These are phyloP conservation scores for Pythium dissotocum DNA, from an alignment of 352 stramenopile genomes.

Conservation along the genomic window DNA sequence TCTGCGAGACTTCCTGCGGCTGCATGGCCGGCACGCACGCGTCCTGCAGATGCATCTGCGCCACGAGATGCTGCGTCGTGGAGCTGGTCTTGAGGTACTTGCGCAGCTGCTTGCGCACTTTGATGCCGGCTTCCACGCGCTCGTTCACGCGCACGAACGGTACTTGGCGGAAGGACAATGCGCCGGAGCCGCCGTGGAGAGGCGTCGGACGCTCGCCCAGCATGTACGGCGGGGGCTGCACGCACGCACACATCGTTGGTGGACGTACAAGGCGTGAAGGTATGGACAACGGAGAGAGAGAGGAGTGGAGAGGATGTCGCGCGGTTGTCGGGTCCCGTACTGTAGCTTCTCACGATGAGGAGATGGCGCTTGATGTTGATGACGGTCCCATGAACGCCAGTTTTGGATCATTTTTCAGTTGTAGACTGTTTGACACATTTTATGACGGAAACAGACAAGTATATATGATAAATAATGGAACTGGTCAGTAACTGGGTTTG, in stretches of 20 bases:
- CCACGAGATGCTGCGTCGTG: constrained; percentile 75
- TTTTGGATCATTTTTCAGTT: neutral
- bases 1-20: constrained; percentile 79
- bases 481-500: neutral
- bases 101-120: constrained; percentile 79
- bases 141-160: constrained; percentile 79
- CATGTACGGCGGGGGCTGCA: constrained; percentile 76
- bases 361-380: constrained; percentile 16
- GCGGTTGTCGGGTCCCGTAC: neutral
- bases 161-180: constrained; percentile 71
- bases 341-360: neutral
- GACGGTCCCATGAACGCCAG: neutral
- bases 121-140: constrained; percentile 78
- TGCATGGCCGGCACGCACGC: constrained; percentile 73
- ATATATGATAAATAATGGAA: neutral
- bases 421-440: neutral
- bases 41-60: constrained; percentile 79
- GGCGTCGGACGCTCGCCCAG: constrained; percentile 71
- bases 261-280: constrained; percentile 5
- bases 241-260: constrained; percentile 29
- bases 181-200: constrained; percentile 48
- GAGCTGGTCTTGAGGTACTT: constrained; percentile 84
- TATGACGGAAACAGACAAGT: neutral
- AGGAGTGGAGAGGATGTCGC: neutral
- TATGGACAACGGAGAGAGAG: neutral